These are phyloP conservation scores for Citeromyces hawaiiensis DNA, from an alignment of 1,139 yeast genomes.

Conservation along the genomic window DNA sequence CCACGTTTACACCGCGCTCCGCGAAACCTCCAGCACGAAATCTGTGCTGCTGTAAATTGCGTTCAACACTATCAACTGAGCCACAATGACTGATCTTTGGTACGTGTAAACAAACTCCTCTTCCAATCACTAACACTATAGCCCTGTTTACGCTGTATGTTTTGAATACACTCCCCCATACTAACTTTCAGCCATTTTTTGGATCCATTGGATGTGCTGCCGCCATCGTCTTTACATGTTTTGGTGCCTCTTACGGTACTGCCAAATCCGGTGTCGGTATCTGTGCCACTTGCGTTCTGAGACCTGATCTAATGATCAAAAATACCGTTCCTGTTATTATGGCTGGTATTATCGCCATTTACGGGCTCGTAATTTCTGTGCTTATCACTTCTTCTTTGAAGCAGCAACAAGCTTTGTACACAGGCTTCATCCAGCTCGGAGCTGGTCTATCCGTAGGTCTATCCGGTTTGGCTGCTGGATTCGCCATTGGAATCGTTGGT, in stretches of 20 bases:
- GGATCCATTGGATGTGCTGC: slow-evolving; percentile 99
- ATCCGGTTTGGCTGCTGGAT: slow-evolving; percentile 95
- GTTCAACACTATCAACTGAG: not conserved
- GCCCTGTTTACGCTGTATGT: slow-evolving; percentile 62
- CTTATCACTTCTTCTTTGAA: slow-evolving; percentile 83
- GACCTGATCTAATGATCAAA: slow-evolving; percentile 90
- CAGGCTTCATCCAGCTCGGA: slow-evolving; percentile 97
- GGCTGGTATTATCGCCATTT: slow-evolving; percentile 99
- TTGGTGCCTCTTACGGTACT: slow-evolving; percentile 99
- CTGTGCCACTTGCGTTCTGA: slow-evolving; percentile 93
- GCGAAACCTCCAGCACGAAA: slow-evolving; percentile 1
- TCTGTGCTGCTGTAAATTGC: not conserved
- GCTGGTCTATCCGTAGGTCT: slow-evolving; percentile 97
- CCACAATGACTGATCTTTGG: slow-evolving; percentile 30
- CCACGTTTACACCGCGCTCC: not conserved
- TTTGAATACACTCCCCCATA: slow-evolving; percentile 5
- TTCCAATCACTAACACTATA: slow-evolving; percentile 16
- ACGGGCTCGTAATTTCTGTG: slow-evolving; percentile 95
- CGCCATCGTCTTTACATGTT: slow-evolving; percentile 95
- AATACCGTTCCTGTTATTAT: slow-evolving; percentile 93
- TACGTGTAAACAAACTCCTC: slow-evolving; percentile 18
- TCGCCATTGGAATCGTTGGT: slow-evolving; percentile 97
- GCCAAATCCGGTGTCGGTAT: slow-evolving; percentile 99
- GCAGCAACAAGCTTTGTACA: slow-evolving; percentile 86
- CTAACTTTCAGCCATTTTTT: slow-evolving; percentile 51